These are phyloP conservation scores for Porcisia deanei DNA, from an alignment of 208 protist species.

Conservation along the genomic window DNA sequence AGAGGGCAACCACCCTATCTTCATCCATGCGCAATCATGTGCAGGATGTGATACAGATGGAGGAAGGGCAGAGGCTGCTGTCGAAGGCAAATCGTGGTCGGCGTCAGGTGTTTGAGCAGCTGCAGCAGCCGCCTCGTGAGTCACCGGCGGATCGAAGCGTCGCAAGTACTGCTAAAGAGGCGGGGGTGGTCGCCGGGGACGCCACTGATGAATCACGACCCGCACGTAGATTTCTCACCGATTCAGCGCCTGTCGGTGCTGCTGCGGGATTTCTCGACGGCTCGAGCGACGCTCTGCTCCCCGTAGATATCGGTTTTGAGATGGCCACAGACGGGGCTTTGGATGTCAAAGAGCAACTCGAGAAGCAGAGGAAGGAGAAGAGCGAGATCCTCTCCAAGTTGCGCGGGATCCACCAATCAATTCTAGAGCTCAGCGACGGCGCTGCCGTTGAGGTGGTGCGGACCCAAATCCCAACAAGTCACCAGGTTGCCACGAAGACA, in stretches of 20 bases:
- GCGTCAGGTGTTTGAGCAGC: slow-evolving; percentile 16
- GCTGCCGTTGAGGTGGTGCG: slow-evolving; percentile 32
- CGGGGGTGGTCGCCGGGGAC: background rate
- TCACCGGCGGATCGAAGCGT: background rate
- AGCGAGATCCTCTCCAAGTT: slow-evolving; percentile 43
- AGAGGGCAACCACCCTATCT: slow-evolving; percentile 32
- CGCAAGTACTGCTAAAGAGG: background rate
- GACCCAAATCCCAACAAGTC: background rate
- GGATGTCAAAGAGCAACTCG: slow-evolving; percentile 16
- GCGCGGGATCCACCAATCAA: slow-evolving; percentile 45
- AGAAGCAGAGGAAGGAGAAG: slow-evolving; percentile 34
- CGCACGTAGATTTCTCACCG: no score
- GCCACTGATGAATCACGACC: background rate
- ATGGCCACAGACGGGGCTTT: slow-evolving; percentile 11
- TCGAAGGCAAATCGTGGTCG: slow-evolving; percentile 27
- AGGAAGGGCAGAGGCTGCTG: slow-evolving; percentile 35
- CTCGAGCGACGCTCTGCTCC: background rate
- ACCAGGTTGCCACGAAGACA: background rate
- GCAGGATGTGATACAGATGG: slow-evolving; percentile 42
- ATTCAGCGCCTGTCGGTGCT: background rate
- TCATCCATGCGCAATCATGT: slow-evolving; percentile 39
- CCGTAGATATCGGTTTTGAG: background rate
- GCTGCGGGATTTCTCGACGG: background rate
- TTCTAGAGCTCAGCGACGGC: slow-evolving; percentile 45
- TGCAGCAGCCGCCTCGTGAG: background rate